Percentiles rank a stretch among this genome's conserved stretches.
Evolutionary conservation across 306 rosid genomes (phyloP).

Genomic region (Dalbergia cochinchinensis): DNA sequence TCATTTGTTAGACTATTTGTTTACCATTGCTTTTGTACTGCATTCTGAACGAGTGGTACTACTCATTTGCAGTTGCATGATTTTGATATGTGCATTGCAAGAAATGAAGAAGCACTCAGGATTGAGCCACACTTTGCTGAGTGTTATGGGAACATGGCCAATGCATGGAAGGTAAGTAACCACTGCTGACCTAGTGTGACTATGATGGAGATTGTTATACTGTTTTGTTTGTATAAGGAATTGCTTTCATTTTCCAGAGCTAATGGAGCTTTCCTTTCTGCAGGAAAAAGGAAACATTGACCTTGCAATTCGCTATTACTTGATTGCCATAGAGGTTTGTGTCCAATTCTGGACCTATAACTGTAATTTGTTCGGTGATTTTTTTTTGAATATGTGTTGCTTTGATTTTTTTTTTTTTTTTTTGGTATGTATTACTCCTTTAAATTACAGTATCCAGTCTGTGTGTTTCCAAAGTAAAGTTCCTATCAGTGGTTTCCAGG

Average conservation of each 20-base stretch:
- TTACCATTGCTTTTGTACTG: not conserved
- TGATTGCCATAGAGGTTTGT: constrained; percentile 93
- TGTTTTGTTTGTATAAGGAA: constrained; percentile 6
- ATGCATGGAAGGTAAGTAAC: constrained; percentile 90
- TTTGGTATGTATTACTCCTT: not conserved
- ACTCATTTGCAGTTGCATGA: constrained; percentile 75
- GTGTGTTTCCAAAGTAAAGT: not conserved
- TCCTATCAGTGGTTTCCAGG: not conserved
- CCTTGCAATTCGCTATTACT: constrained; percentile 72
- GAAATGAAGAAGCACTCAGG: constrained; percentile 95
- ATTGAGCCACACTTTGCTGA: constrained; percentile 92
- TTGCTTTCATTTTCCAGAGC: constrained; percentile 35
- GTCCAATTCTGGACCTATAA: constrained; percentile 21
- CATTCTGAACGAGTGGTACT: constrained; percentile 3
- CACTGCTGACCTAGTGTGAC: not conserved
- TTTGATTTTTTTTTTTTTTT: constrained; percentile 16
- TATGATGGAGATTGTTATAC: constrained; percentile 6
- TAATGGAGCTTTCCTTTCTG: constrained; percentile 36
- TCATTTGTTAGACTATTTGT: not conserved
- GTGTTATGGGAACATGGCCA: constrained; percentile 99
- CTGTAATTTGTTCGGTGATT: constrained; percentile 13
- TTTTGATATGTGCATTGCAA: constrained; percentile 91
- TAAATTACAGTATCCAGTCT: not conserved
- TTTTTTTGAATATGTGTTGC: not conserved
- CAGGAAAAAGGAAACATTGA: constrained; percentile 65